These are phyloP conservation scores for Mangifera indica DNA, from an alignment of 345 rosid genomes.

Conservation along the genomic window DNA sequence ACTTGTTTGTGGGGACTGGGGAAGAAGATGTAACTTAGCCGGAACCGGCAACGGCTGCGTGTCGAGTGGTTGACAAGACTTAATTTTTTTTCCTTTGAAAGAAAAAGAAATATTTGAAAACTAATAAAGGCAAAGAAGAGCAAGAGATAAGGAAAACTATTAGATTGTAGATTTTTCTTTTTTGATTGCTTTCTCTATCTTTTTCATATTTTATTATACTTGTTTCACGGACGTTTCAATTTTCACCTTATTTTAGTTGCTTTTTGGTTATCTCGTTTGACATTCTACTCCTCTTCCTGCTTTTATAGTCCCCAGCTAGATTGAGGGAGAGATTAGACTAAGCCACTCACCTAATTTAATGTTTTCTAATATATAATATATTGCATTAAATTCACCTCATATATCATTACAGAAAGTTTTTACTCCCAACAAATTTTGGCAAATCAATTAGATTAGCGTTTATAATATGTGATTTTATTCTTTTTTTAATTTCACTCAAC, in stretches of 20 bases:
- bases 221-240: conserved; percentile 28
- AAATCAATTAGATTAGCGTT: neutral
- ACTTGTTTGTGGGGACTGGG: conserved; percentile 17
- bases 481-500: too few species aligned
- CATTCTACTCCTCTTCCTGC: conserved; percentile 5
- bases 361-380: neutral
- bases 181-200: neutral
- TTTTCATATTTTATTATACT: conserved; percentile 21
- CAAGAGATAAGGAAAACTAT: conserved; percentile 44
- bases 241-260: conserved; percentile 14
- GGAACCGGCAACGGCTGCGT: conserved; percentile 51
- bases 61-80: conserved; percentile 67
- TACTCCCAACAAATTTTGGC: neutral
- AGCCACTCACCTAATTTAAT: conserved; percentile 1
- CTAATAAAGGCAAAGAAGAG: conserved; percentile 38
- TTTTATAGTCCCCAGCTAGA: neutral
- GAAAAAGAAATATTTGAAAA: conserved; percentile 39
- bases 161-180: conserved; percentile 19
- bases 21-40: conserved; percentile 22
- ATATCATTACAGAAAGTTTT: neutral
- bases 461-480: too few species aligned
- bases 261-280: conserved; percentile 16
- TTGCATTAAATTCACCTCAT: neutral
- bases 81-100: conserved; percentile 32
- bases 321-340: neutral